These are phyloP conservation scores for Boletus huronensis DNA, from an alignment of 768 basidiomycete genomes.

Conservation along the genomic window DNA sequence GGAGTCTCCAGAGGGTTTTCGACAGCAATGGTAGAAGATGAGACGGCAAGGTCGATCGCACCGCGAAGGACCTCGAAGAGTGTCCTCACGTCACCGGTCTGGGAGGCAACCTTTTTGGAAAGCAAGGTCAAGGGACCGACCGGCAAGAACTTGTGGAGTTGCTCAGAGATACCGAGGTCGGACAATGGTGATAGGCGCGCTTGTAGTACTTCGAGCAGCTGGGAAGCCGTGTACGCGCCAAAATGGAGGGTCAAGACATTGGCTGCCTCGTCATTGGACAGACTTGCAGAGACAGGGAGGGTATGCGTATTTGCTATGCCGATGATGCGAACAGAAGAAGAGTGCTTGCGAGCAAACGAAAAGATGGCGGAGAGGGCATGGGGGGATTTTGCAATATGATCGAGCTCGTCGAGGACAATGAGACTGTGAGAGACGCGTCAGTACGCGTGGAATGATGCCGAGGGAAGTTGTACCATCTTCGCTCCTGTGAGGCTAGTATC, in stretches of 20 bases:
- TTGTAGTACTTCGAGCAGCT: constrained; percentile 67
- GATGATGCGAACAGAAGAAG: constrained; percentile 60
- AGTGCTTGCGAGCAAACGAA: constrained; percentile 54
- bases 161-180: constrained; percentile 28
- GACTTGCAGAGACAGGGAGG: constrained; percentile 53
- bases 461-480: constrained; percentile 47
- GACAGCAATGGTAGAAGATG: constrained; percentile 16
- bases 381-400: constrained; percentile 66
- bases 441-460: constrained; percentile 8
- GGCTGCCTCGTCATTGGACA: constrained; percentile 35
- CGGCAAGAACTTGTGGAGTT: constrained; percentile 56
- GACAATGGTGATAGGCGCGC: constrained; percentile 57
- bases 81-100: constrained; percentile 80
- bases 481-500: constrained; percentile 39
- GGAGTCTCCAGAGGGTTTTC: constrained; percentile 32
- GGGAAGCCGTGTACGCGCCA: constrained; percentile 68
- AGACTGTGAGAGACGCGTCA: constrained; percentile 43
- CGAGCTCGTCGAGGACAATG: constrained; percentile 82
- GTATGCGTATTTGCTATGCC: constrained; percentile 91
- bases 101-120: constrained; percentile 75
- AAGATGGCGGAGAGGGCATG: constrained; percentile 63
- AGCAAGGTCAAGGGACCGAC: constrained; percentile 62
- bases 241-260: constrained; percentile 71
- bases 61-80: constrained; percentile 78
- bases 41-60: constrained; percentile 70